phyloP scores from a whole-genome alignment of 148 eudicot genomes.

The Pharnaceum exiguum region DNA sequence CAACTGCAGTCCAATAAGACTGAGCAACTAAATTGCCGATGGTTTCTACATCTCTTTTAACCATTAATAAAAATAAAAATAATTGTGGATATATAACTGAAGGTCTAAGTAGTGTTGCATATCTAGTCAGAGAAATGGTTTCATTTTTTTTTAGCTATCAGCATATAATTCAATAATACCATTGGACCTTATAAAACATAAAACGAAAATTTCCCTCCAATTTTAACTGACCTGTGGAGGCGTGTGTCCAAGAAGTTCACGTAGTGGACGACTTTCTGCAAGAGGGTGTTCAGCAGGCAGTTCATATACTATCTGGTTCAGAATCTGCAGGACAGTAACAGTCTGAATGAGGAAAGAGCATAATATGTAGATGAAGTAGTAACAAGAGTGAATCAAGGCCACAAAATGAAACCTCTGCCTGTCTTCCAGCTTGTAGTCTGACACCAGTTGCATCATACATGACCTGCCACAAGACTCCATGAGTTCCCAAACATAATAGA shows the following conservation, averaged over 20 bases:
- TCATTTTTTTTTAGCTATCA: not conserved
- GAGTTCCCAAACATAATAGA: too few species aligned
- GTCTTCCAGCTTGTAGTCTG: slow-evolving; percentile 94
- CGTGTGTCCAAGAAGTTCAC: slow-evolving; percentile 96
- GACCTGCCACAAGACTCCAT: slow-evolving; percentile 50
- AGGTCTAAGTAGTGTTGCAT: too few species aligned
- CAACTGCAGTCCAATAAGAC: too few species aligned
- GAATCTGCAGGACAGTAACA: slow-evolving; percentile 45
- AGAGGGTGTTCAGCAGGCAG: slow-evolving; percentile 98
- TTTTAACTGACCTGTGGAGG: slow-evolving; percentile 69
- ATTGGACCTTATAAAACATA: not conserved
- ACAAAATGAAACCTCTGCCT: slow-evolving; percentile 69
- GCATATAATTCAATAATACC: not conserved
- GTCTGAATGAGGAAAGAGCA: not conserved
- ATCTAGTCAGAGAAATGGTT: too few species aligned
- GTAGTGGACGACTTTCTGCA: slow-evolving; percentile 87
- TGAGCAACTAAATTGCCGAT: too few species aligned
- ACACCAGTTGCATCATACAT: slow-evolving; percentile 99
- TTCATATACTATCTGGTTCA: slow-evolving; percentile 95
- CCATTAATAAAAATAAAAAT: too few species aligned
- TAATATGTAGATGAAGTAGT: not conserved
- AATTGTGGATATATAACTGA: too few species aligned
- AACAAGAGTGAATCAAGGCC: not conserved
- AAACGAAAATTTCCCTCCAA: too few species aligned
- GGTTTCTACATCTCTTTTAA: too few species aligned